phyloP scores from a whole-genome alignment of 176 grass and related monocot species.

The Panicum miliaceum region DNA sequence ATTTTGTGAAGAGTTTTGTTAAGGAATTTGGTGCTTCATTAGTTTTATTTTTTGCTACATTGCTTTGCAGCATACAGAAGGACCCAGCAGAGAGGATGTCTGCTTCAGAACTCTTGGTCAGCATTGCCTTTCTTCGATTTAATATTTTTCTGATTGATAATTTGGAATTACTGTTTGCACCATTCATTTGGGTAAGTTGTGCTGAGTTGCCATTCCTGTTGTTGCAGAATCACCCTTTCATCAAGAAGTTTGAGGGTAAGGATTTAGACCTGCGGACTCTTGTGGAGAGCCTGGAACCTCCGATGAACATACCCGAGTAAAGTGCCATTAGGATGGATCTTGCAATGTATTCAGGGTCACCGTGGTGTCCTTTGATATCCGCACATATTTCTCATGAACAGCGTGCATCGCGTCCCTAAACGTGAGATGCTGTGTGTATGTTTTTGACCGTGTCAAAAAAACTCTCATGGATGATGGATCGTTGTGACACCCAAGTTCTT shows the following conservation, averaged over 20 bases:
- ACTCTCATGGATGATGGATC: background rate
- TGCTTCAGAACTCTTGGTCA: constrained; percentile 85
- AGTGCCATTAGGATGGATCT: background rate
- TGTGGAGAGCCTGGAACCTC: constrained; percentile 71
- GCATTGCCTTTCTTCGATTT: constrained; percentile 30
- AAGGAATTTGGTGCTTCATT: background rate
- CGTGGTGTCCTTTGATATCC: background rate
- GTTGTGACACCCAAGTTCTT: constrained; percentile 18
- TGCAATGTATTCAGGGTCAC: background rate
- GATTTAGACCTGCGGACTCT: constrained; percentile 83
- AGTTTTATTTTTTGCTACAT: background rate
- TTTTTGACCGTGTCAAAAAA: background rate
- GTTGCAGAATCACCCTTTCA: constrained; percentile 83
- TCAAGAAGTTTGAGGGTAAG: constrained; percentile 96
- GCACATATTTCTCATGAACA: background rate
- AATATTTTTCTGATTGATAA: background rate
- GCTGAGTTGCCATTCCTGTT: background rate
- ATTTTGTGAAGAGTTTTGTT: background rate
- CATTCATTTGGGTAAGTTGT: background rate
- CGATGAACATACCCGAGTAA: constrained; percentile 73
- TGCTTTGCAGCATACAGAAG: constrained; percentile 83
- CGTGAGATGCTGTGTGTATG: constrained; percentile 25
- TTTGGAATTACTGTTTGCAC: background rate
- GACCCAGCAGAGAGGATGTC: constrained; percentile 72
- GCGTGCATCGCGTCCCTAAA: background rate